These are phyloP conservation scores for Arxiozyma bovina DNA, from an alignment of 1,139 yeast species.

Conservation along the genomic window DNA sequence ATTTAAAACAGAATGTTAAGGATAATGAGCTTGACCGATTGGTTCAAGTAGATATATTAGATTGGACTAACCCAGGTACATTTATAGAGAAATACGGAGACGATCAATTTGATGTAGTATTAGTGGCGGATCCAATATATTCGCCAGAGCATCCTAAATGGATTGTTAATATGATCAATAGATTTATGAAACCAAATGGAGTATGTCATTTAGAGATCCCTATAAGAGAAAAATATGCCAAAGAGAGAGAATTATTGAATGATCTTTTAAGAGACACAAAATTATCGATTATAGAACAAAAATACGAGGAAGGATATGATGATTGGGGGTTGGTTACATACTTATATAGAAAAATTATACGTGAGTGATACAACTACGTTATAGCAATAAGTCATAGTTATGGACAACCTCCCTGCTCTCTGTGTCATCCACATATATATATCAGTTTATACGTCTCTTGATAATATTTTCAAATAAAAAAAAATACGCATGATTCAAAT, in stretches of 20 bases:
- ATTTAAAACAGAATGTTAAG: slow-evolving; percentile 49
- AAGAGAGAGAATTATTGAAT: slow-evolving; percentile 58
- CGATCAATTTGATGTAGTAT: slow-evolving; percentile 44
- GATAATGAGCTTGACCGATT: slow-evolving; percentile 37
- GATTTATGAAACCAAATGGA: slow-evolving; percentile 36
- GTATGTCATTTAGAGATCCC: slow-evolving; percentile 67
- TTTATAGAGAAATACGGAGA: slow-evolving; percentile 32
- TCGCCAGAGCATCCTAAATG: slow-evolving; percentile 71
- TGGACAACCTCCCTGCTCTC: no score
- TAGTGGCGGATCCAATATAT: slow-evolving; percentile 83
- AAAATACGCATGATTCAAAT: neutral
- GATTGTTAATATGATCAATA: slow-evolving; percentile 50
- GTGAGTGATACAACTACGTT: neutral
- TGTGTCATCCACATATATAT: no score
- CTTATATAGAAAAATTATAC: slow-evolving; percentile 40
- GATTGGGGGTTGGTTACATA: slow-evolving; percentile 76
- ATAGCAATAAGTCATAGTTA: neutral
- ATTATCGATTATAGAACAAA: slow-evolving; percentile 26
- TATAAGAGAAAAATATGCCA: slow-evolving; percentile 53
- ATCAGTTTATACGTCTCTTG: neutral
- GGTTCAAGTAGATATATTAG: slow-evolving; percentile 45
- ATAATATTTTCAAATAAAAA: no score
- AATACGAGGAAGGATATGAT: slow-evolving; percentile 58
- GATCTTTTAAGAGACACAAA: slow-evolving; percentile 36
- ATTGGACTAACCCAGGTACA: slow-evolving; percentile 59